Evolutionary conservation across 306 rosid species (phyloP).

Genomic region (Cicer arietinum): DNA sequence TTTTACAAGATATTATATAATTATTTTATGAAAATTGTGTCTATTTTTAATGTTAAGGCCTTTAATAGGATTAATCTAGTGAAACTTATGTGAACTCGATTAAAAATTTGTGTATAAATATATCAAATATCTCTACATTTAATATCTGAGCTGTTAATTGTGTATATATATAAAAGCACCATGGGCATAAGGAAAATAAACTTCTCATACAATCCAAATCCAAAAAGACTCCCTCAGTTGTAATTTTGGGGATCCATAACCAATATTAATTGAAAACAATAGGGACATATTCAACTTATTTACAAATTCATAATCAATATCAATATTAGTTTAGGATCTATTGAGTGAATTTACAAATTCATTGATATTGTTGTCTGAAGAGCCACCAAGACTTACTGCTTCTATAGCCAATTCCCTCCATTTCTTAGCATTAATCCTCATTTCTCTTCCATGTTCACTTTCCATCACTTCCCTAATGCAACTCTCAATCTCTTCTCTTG

Average conservation of each 20-base stretch:
- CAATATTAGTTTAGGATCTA: conserved; percentile 18
- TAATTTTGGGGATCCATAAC: conserved; percentile 9
- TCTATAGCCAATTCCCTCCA: conserved; percentile 53
- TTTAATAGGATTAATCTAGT: no score
- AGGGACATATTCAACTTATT: neutral
- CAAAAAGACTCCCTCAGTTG: neutral
- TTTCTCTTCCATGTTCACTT: conserved; percentile 37
- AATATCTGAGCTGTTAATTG: no score
- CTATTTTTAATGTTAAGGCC: no score
- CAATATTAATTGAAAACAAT: neutral
- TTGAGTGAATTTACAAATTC: conserved; percentile 43
- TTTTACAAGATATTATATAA: neutral
- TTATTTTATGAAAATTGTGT: no score
- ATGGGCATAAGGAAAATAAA: neutral
- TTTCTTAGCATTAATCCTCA: conserved; percentile 50
- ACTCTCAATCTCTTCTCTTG: conserved; percentile 48
- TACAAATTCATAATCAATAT: neutral
- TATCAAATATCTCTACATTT: no score
- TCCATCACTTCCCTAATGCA: conserved; percentile 53
- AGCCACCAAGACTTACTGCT: conserved; percentile 53
- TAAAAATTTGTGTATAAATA: no score
- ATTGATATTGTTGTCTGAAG: conserved; percentile 56
- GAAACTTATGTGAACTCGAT: no score
- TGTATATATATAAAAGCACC: neutral
- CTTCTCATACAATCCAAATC: no score